A percentile compares a stretch with the other conserved stretches of the same genome.
Conservation (phyloP, 2,329 filamentous ascomycete species). For the Claviceps spartinae region DNA sequence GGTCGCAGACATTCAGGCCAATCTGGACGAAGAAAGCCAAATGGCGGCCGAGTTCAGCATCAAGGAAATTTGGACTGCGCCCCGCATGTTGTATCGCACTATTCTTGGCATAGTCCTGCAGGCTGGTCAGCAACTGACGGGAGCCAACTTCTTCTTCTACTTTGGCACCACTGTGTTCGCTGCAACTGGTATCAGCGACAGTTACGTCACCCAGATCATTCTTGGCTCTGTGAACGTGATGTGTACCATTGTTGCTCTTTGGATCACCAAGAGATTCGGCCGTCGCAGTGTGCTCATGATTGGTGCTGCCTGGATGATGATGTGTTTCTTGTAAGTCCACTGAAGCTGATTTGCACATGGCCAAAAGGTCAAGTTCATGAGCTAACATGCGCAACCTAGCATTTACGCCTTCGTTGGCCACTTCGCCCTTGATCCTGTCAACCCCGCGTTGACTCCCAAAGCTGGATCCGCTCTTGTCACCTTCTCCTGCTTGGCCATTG, state of each 20-base stretch:
- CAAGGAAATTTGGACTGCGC: conserved; percentile 53
- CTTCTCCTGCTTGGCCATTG: conserved; percentile 57
- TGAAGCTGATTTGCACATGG: background rate
- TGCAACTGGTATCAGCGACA: conserved; percentile 50
- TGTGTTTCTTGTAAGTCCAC: conserved; percentile 31
- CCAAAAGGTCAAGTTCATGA: background rate
- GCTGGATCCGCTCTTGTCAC: conserved; percentile 49
- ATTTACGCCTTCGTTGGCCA: conserved; percentile 36
- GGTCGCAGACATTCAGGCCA: conserved; percentile 37
- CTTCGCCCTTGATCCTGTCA: conserved; percentile 25
- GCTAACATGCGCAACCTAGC: conserved; percentile 8
- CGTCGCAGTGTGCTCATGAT: conserved; percentile 48
- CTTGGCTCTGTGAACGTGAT: conserved; percentile 53
- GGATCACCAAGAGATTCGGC: conserved; percentile 51
- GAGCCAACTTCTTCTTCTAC: conserved; percentile 56
- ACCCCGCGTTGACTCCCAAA: conserved; percentile 30
- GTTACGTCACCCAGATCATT: conserved; percentile 55
- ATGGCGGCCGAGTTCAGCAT: conserved; percentile 32
- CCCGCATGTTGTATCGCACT: conserved; percentile 52
- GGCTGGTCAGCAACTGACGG: conserved; percentile 54
- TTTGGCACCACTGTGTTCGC: conserved; percentile 54
- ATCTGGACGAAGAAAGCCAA: conserved; percentile 33
- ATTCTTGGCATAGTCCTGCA: conserved; percentile 48
- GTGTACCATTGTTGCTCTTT: conserved; percentile 52
- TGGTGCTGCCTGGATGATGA: conserved; percentile 48